Conservation (phyloP, 2,329 filamentous ascomycete species). For the Pseudogymnoascus sp. region DNA sequence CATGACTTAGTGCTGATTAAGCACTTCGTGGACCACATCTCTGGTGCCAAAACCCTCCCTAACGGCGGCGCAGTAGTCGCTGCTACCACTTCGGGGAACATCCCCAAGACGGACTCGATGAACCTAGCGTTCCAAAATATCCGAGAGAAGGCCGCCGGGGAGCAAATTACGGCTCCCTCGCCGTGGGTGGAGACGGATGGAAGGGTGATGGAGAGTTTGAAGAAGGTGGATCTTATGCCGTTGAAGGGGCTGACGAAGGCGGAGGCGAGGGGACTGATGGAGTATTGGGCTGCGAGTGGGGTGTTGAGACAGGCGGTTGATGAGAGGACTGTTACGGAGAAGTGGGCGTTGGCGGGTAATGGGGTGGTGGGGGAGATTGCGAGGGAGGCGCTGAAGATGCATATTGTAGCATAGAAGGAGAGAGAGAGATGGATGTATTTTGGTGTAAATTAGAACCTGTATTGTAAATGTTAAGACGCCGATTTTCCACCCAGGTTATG, state of each 20-base stretch:
- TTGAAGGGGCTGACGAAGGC: slow-evolving; percentile 62
- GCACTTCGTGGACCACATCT: slow-evolving; percentile 66
- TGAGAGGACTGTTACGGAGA: slow-evolving; percentile 64
- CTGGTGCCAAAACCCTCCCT: slow-evolving; percentile 45
- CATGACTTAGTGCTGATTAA: slow-evolving; percentile 73
- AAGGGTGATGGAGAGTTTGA: slow-evolving; percentile 45
- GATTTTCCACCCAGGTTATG: neutral
- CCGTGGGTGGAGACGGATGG: slow-evolving; percentile 48
- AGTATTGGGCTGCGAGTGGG: slow-evolving; percentile 88
- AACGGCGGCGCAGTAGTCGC: slow-evolving; percentile 77
- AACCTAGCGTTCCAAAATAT: slow-evolving; percentile 57
- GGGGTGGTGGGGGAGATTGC: slow-evolving; percentile 84
- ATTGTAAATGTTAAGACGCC: slow-evolving; percentile 7
- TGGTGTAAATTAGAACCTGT: slow-evolving; percentile 9
- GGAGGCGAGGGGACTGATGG: slow-evolving; percentile 74
- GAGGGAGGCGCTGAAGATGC: slow-evolving; percentile 45
- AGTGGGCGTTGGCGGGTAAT: slow-evolving; percentile 74
- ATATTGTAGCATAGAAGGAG: neutral
- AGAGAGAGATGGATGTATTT: neutral
- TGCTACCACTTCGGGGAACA: slow-evolving; percentile 65
- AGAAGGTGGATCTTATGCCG: slow-evolving; percentile 44
- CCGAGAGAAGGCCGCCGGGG: slow-evolving; percentile 35
- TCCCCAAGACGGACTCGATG: slow-evolving; percentile 54
- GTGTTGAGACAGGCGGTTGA: slow-evolving; percentile 64
- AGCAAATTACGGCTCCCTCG: slow-evolving; percentile 37